These are phyloP conservation scores for Hypoxylon sp. DNA, from an alignment of 2,329 filamentous ascomycete species.

Conservation along the genomic window DNA sequence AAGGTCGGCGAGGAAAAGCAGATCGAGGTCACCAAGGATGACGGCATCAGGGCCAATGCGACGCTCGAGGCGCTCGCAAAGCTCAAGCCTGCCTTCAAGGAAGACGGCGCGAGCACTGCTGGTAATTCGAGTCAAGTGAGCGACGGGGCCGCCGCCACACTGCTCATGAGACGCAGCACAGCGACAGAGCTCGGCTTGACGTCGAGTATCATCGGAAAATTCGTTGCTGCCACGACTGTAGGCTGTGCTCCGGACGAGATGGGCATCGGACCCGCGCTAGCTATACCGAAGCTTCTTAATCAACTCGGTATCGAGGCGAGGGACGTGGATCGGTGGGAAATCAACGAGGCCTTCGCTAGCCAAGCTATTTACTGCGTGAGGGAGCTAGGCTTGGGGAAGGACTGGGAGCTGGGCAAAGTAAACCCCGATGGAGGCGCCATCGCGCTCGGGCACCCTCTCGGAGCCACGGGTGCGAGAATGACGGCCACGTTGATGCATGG, in stretches of 20 bases:
- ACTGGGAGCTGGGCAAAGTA: slow-evolving; percentile 76
- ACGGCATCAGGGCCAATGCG: slow-evolving; percentile 81
- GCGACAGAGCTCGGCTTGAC: slow-evolving; percentile 80
- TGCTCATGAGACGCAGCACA: slow-evolving; percentile 88
- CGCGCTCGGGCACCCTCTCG: slow-evolving; percentile 91
- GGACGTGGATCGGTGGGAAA: slow-evolving; percentile 90
- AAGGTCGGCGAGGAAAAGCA: slow-evolving; percentile 69
- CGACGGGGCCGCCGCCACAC: slow-evolving; percentile 86
- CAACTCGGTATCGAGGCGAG: slow-evolving; percentile 75
- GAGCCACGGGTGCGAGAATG: slow-evolving; percentile 88
- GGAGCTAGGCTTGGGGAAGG: slow-evolving; percentile 75
- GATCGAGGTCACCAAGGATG: slow-evolving; percentile 81
- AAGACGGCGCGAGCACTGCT: slow-evolving; percentile 82
- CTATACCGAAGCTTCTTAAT: slow-evolving; percentile 84
- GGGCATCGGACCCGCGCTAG: slow-evolving; percentile 89
- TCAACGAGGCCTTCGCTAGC: slow-evolving; percentile 86
- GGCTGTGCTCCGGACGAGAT: slow-evolving; percentile 93
- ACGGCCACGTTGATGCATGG: slow-evolving; percentile 78
- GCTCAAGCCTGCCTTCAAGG: slow-evolving; percentile 88
- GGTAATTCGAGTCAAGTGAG: slow-evolving; percentile 90
- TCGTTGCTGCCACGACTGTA: slow-evolving; percentile 80
- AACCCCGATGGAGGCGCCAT: slow-evolving; percentile 96
- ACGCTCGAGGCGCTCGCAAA: slow-evolving; percentile 78
- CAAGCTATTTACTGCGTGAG: slow-evolving; percentile 80
- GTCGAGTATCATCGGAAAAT: slow-evolving; percentile 82